Conservation (phyloP, 495 filamentous ascomycete genomes). For the Chaetomium fimeti region DNA sequence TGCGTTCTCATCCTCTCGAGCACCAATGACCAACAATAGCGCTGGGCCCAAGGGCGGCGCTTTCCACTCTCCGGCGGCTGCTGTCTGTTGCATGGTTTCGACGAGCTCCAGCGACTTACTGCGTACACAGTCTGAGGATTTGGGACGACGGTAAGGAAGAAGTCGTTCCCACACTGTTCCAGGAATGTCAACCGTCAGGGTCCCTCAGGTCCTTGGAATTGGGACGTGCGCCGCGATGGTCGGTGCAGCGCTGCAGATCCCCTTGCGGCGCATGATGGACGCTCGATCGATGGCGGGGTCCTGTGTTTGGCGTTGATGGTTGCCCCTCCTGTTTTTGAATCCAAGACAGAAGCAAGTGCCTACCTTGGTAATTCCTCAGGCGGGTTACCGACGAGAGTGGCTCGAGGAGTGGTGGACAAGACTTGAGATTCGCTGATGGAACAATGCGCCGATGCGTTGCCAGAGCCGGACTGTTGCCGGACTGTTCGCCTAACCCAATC, state of each 20-base stretch:
- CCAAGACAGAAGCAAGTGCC: slow-evolving; percentile 9
- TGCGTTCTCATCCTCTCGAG: neutral
- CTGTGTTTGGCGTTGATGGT: slow-evolving; percentile 19
- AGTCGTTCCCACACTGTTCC: slow-evolving; percentile 9
- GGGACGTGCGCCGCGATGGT: neutral
- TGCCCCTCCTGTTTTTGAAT: slow-evolving; percentile 5
- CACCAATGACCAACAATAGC: slow-evolving; percentile 2
- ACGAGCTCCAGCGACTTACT: neutral
- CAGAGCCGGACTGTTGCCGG: slow-evolving; percentile 12
- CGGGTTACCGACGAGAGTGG: neutral
- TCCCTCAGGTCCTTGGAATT: slow-evolving; percentile 22
- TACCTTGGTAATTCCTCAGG: neutral
- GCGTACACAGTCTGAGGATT: neutral
- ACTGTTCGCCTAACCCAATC: slow-evolving; percentile 20
- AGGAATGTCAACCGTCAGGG: slow-evolving; percentile 22
- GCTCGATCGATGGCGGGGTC: slow-evolving; percentile 12
- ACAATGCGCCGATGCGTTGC: slow-evolving; percentile 14
- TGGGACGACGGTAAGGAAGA: neutral
- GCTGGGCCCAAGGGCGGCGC: neutral
- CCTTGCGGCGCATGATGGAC: slow-evolving; percentile 16
- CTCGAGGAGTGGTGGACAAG: neutral
- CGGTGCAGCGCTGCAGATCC: slow-evolving; percentile 12
- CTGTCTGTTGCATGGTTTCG: neutral
- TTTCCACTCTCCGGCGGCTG: neutral
- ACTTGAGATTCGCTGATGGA: slow-evolving; percentile 7